Evolutionary conservation across 73 alveolate genomes (phyloP), one percentile per base, ranked within the genome.

Genomic region (Paramecium primaurelia): DNA sequence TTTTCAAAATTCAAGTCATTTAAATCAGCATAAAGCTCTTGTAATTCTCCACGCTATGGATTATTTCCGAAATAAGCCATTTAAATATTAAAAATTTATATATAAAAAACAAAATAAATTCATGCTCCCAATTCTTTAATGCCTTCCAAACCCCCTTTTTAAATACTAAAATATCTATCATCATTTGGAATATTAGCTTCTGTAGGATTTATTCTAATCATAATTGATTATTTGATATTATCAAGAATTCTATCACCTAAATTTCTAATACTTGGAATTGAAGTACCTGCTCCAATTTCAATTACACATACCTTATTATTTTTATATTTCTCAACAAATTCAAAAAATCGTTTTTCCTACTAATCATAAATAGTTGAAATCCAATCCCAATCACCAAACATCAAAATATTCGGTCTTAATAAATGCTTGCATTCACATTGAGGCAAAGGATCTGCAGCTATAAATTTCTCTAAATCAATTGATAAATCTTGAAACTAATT

Each of bases 221-320:
- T 51, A 4, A 26, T 34, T 11, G 58, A 59, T 51, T 86, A 26
- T 59, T 77, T 86, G 2, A 51, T 77, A 6, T 77, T 77, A 32
- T 34, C 68, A 36, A 16, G 18, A 16, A 77, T 34, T 77, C 80
- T 86, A 20, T 95, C 98, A 2, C 96, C 94, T 40, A 54, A 49
- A 30, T 71, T 36, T 40, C 97, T 71, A 45, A 95, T 92, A 18
- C 97, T 80, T 75, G 95, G 95, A 25, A 92, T 83, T 30, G 94
- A 94, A 36, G 95, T 73, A 0, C 98, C 98, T 22, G 98, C 97
- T 10, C 98, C 98, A 32, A 95, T 37, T 64, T 95, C 98, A 38
- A 95, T 11, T 34, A 95, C 86, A 18, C 92, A 54, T 1, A 93
- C 60, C 28, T 37, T 77, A 40, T 73, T 47, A 25, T 51, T 10